Conservation (phyloP, 495 filamentous ascomycete genomes). For the Trichocladium antarcticum region DNA sequence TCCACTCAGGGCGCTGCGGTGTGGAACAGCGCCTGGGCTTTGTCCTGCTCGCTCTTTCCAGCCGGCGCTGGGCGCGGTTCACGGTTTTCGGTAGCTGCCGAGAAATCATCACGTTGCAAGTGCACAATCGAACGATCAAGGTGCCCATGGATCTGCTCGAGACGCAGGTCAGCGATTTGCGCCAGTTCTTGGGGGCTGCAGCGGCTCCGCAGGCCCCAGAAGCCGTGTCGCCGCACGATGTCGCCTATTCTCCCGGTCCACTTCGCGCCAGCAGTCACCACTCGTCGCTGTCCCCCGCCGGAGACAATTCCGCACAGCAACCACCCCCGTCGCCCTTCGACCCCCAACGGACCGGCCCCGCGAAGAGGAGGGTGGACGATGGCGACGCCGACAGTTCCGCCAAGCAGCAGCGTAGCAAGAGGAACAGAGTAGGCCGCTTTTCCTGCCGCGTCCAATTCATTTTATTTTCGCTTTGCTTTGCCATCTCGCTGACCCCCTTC, state of each 20-base stretch:
- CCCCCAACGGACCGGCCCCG: conserved; percentile 5
- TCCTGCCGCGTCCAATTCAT: neutral
- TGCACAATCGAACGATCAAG: neutral
- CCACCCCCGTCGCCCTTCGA: conserved; percentile 6
- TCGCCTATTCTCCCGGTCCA: conserved; percentile 12
- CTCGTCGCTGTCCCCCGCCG: conserved; percentile 26
- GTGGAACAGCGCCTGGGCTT: neutral
- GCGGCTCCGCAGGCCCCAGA: conserved; percentile 18
- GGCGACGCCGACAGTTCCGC: conserved; percentile 23
- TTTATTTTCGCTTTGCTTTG: neutral
- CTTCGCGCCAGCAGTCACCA: conserved; percentile 10
- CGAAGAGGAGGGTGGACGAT: conserved; percentile 33
- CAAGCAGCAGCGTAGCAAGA: conserved; percentile 48
- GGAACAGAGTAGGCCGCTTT: conserved; percentile 38
- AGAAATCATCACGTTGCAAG: no score
- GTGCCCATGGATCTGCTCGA: conserved; percentile 44
- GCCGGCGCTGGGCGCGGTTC: neutral
- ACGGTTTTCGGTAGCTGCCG: neutral
- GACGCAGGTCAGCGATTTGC: conserved; percentile 45
- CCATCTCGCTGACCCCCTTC: neutral
- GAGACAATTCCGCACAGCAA: conserved; percentile 29
- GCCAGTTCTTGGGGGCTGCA: conserved; percentile 31
- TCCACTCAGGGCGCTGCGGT: neutral
- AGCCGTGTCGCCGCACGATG: conserved; percentile 12
- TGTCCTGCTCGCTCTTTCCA: neutral